Conservation (phyloP, 2,329 filamentous ascomycete genomes). For the Phoma sp. region DNA sequence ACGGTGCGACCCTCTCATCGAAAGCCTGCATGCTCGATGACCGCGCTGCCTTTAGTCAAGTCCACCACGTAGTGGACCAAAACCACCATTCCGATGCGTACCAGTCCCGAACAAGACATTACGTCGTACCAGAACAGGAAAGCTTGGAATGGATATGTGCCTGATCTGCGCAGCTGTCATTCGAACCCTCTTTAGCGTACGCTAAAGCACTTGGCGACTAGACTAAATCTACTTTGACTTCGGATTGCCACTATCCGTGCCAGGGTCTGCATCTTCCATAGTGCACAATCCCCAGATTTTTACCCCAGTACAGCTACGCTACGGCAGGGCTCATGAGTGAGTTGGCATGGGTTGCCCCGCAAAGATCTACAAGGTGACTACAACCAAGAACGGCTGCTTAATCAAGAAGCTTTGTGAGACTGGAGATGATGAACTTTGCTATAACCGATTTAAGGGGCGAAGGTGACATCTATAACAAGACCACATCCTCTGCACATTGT, state of each 20-base stretch:
- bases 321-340: not conserved
- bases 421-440: not conserved
- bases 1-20: not conserved
- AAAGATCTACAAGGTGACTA: slow-evolving; percentile 4
- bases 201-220: slow-evolving; percentile 1
- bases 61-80: not conserved
- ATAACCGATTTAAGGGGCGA: not conserved
- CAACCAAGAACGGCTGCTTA: not conserved
- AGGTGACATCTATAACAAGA: slow-evolving; percentile 1
- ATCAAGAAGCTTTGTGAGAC: not conserved
- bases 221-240: not conserved
- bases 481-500: not conserved
- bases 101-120: not conserved
- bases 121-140: slow-evolving; percentile 6
- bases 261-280: not conserved
- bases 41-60: not conserved
- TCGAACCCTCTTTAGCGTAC: not conserved
- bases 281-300: not conserved
- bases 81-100: not conserved
- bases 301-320: not conserved
- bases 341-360: not conserved
- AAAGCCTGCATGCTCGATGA: not conserved
- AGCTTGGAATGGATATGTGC: not conserved
- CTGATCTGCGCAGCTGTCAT: not conserved
- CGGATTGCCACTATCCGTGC: slow-evolving; percentile 2